Percentiles rank a stretch among this genome's conserved stretches.
phyloP scores from a whole-genome alignment of 805 yeast species.

The Sugiyamaella boreocaroliniensis region DNA sequence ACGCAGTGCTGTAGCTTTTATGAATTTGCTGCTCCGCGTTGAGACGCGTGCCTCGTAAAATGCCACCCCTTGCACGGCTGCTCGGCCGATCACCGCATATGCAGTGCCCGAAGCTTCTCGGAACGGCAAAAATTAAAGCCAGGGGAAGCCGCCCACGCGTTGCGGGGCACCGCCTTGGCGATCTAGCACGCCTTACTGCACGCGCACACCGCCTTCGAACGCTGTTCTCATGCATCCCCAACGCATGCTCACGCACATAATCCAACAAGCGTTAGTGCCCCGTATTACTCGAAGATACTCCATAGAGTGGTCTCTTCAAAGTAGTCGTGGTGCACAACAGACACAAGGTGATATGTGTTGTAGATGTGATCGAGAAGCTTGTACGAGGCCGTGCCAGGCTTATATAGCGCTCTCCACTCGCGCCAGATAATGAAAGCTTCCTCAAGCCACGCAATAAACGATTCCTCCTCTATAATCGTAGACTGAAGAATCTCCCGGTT shows the following conservation, averaged over 20 bases:
- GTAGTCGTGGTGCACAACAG: slow-evolving; percentile 81
- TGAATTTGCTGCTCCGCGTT: neutral
- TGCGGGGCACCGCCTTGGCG: neutral
- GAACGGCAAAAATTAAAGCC: neutral
- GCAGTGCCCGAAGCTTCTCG: neutral
- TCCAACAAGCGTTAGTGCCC: neutral
- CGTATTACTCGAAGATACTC: slow-evolving; percentile 37
- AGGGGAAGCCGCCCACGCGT: neutral
- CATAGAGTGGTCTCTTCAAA: slow-evolving; percentile 68
- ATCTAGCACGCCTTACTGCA: neutral
- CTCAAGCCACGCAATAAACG: slow-evolving; percentile 93
- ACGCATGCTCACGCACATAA: neutral
- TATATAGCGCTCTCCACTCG: slow-evolving; percentile 85
- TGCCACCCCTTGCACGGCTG: neutral
- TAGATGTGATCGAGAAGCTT: slow-evolving; percentile 55
- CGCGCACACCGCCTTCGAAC: neutral
- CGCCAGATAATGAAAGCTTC: slow-evolving; percentile 88
- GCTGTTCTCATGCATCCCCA: neutral
- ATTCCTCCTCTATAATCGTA: slow-evolving; percentile 84
- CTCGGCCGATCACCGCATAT: neutral
- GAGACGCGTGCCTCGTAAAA: neutral
- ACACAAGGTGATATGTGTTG: slow-evolving; percentile 65
- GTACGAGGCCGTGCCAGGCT: slow-evolving; percentile 45
- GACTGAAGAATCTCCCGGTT: slow-evolving; percentile 85
- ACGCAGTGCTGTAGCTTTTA: no score